phyloP scores from a whole-genome alignment of 129 eudicot genomes.

The Lactuca sativa region DNA sequence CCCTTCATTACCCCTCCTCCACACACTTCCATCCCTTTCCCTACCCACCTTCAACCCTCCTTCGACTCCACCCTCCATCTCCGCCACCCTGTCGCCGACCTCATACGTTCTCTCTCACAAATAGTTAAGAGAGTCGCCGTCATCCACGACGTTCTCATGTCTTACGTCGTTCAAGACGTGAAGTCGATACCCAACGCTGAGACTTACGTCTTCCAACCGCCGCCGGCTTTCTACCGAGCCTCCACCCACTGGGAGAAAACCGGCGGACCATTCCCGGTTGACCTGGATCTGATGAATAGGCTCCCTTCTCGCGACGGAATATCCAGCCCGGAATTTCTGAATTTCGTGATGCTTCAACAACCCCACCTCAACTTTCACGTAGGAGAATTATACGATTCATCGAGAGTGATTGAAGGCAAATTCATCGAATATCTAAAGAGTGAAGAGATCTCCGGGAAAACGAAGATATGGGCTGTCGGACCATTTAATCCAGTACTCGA shows the following conservation, averaged over 20 bases:
- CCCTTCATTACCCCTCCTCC: slow-evolving; percentile 43
- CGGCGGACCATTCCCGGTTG: slow-evolving; percentile 15
- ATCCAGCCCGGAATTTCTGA: not conserved
- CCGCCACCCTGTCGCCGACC: slow-evolving; percentile 38
- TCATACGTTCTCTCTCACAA: slow-evolving; percentile 32
- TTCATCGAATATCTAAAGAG: slow-evolving; percentile 30
- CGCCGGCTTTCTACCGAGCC: slow-evolving; percentile 39
- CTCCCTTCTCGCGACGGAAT: not conserved
- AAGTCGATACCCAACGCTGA: slow-evolving; percentile 43
- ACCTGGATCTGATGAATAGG: slow-evolving; percentile 8
- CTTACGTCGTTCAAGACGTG: slow-evolving; percentile 52
- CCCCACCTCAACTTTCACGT: not conserved
- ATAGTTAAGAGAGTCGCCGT: slow-evolving; percentile 38
- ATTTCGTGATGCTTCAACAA: not conserved
- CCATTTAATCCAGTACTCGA: slow-evolving; percentile 33
- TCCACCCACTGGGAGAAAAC: slow-evolving; percentile 5
- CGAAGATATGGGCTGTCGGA: slow-evolving; percentile 40
- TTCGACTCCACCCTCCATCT: slow-evolving; percentile 41
- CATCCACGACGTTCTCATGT: slow-evolving; percentile 53
- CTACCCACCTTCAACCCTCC: slow-evolving; percentile 52
- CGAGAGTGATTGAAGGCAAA: slow-evolving; percentile 31
- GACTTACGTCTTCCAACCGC: slow-evolving; percentile 43
- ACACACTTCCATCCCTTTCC: slow-evolving; percentile 48
- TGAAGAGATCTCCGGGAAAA: slow-evolving; percentile 14
- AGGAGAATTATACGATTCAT: slow-evolving; percentile 29